Percentiles rank a stretch among this genome's conserved stretches.
Conservation (phyloP, 2,329 filamentous ascomycete genomes). For the Xylariaceae sp. region DNA sequence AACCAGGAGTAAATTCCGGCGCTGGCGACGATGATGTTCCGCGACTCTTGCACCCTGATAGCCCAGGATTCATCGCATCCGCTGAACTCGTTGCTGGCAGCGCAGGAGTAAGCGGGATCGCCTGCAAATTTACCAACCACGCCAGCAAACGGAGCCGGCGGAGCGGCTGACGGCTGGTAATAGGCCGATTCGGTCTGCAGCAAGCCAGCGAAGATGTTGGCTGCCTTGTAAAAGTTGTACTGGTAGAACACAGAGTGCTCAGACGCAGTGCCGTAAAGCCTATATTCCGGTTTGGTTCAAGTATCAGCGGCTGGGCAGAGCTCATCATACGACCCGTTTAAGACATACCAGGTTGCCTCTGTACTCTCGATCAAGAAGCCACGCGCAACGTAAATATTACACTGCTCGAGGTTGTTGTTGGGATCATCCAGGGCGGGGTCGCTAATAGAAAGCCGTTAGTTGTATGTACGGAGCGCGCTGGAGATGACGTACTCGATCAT, state of each 20-base stretch:
- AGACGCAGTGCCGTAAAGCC: background rate
- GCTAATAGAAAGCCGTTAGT: background rate
- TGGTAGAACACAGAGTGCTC: conserved; percentile 1
- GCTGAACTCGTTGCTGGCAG: background rate
- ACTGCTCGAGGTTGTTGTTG: conserved; percentile 37
- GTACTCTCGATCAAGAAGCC: background rate
- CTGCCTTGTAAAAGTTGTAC: background rate
- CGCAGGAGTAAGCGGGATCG: background rate
- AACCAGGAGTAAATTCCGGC: conserved; percentile 11
- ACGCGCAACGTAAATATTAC: conserved; percentile 24
- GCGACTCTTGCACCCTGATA: background rate
- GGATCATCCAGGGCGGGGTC: background rate
- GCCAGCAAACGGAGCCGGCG: background rate
- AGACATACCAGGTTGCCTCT: background rate
- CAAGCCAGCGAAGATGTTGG: background rate
- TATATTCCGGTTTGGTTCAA: too few relatives aligned
- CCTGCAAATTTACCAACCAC: background rate
- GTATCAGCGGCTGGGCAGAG: background rate
- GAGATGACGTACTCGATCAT: too few relatives aligned
- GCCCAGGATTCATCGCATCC: conserved; percentile 15
- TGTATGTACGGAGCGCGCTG: too few relatives aligned
- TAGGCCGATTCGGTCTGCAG: background rate
- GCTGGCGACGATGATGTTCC: conserved; percentile 1
- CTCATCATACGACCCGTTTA: background rate
- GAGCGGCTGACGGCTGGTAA: background rate